Percentiles rank a stretch among this genome's conserved stretches.
Evolutionary conservation across 2,329 filamentous ascomycete species (phyloP).

Genomic region (Diaporthe velutina): DNA sequence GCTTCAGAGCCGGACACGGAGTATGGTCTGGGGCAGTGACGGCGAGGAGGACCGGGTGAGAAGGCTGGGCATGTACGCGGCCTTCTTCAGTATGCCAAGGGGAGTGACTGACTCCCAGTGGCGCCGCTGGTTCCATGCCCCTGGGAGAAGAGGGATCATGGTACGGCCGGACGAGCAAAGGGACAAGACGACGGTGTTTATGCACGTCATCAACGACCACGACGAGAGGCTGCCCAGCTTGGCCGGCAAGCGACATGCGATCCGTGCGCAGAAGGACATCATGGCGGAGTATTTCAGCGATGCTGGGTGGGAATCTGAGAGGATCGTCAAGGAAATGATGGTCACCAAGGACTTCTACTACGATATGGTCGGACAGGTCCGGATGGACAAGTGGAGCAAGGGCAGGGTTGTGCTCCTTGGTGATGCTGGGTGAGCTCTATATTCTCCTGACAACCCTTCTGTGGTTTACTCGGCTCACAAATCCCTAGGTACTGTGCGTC

Average conservation of each 20-base stretch:
- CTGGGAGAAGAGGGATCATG: slow-evolving; percentile 53
- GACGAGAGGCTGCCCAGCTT: slow-evolving; percentile 44
- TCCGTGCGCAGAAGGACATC: slow-evolving; percentile 53
- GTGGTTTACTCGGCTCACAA: background rate
- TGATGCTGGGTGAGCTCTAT: slow-evolving; percentile 55
- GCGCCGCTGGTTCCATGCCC: slow-evolving; percentile 51
- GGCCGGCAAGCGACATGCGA: slow-evolving; percentile 42
- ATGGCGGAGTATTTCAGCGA: slow-evolving; percentile 56
- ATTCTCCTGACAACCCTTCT: background rate
- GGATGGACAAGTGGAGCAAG: slow-evolving; percentile 50
- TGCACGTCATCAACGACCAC: slow-evolving; percentile 40
- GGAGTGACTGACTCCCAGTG: slow-evolving; percentile 46
- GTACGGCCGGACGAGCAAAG: slow-evolving; percentile 51
- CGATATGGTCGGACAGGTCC: slow-evolving; percentile 57
- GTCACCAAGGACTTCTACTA: slow-evolving; percentile 49
- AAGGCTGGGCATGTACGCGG: slow-evolving; percentile 49
- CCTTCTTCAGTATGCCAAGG: slow-evolving; percentile 56
- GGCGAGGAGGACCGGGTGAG: slow-evolving; percentile 46
- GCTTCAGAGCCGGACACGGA: slow-evolving; percentile 61
- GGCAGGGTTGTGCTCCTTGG: slow-evolving; percentile 58
- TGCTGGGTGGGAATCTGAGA: slow-evolving; percentile 59
- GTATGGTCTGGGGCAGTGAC: slow-evolving; percentile 49
- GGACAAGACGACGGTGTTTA: slow-evolving; percentile 30
- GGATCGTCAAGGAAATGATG: slow-evolving; percentile 53
- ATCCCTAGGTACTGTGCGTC: slow-evolving; percentile 54